These are phyloP conservation scores for Kodamaea lidongshanica DNA, from an alignment of 805 yeast species.

Conservation along the genomic window DNA sequence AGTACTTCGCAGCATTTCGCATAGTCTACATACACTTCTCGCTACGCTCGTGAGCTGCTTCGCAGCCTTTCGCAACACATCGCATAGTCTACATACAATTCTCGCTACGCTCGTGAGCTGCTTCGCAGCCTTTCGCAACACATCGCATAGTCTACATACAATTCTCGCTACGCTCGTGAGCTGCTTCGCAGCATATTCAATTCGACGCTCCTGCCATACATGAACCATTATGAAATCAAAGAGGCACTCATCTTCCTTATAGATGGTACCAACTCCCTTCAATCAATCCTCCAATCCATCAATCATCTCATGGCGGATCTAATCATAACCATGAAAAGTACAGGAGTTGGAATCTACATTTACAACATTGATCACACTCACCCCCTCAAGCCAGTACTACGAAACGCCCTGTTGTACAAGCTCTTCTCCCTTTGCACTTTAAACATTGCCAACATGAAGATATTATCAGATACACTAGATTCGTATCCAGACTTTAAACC, in stretches of 20 bases:
- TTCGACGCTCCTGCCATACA: too few relatives aligned
- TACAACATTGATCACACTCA: slow-evolving; percentile 30
- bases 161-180: too few relatives aligned
- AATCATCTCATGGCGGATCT: slow-evolving; percentile 59
- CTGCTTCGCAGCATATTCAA: too few relatives aligned
- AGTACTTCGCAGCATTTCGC: too few relatives aligned
- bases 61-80: too few relatives aligned
- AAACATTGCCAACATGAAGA: slow-evolving; percentile 52
- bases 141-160: too few relatives aligned
- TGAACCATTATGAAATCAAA: slow-evolving; percentile 42
- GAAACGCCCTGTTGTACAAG: slow-evolving; percentile 38
- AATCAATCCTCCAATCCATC: slow-evolving; percentile 54
- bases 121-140: too few relatives aligned
- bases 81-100: too few relatives aligned
- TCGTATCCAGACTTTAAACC: slow-evolving; percentile 11
- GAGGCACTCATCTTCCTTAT: slow-evolving; percentile 62
- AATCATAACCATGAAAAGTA: slow-evolving; percentile 56
- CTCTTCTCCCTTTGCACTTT: slow-evolving; percentile 50
- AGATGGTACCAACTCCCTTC: slow-evolving; percentile 56
- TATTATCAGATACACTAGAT: slow-evolving; percentile 48
- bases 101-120: too few relatives aligned
- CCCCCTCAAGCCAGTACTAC: slow-evolving; percentile 8
- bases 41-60: too few relatives aligned
- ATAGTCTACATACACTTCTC: too few relatives aligned
- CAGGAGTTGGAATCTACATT: slow-evolving; percentile 70